Evolutionary conservation across 257 asterid species (phyloP), one percentile per base, ranked within the genome.

Genomic region (Handroanthus guayacan): DNA sequence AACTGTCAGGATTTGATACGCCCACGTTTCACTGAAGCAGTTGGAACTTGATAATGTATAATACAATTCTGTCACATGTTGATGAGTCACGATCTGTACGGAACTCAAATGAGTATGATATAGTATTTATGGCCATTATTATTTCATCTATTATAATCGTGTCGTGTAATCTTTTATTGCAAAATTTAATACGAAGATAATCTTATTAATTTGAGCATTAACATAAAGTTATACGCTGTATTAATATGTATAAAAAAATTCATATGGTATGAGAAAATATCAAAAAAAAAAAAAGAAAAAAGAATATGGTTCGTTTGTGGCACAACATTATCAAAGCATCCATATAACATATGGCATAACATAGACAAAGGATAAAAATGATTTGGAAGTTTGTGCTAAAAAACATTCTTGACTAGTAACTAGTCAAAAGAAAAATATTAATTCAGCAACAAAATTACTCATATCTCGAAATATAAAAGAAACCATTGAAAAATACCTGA

Each of bases 1-100:
- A 55, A 1, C 17, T 78, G 80, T 55, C 68, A 73, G 61, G 38
- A 67, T 63, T 0, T 56, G 57, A 73, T 78, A 62, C 72, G 74
- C 72, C 85, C 71, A 73, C 85, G 82, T 81, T 74, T 69, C 60
- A 48, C 37, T 38, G 8, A 13, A 52, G 57, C 74, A 51, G 81
- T 71, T 81, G 76, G 63, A 56, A 56, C 34, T 25, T 34, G 65
- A 78, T 74, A 69, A 76, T 65, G 48, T 81, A 20, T 50, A 52
- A 10, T 76, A 72, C 43, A 38, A 47, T 38, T 38, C 44, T 13
- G 6, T 64, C 74, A 74, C 82, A 72, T 73, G 81, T 18, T 36
- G 77, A 62, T 77, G 82, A 62, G 14, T 77, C 82, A 77, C 39
- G 78, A 45, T 25, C 11, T 54, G 78, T 62, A 74, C 71, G 73